phyloP scores from a whole-genome alignment of 371 early-diverging fungal genomes.

The Rhizopus stolonifer region DNA sequence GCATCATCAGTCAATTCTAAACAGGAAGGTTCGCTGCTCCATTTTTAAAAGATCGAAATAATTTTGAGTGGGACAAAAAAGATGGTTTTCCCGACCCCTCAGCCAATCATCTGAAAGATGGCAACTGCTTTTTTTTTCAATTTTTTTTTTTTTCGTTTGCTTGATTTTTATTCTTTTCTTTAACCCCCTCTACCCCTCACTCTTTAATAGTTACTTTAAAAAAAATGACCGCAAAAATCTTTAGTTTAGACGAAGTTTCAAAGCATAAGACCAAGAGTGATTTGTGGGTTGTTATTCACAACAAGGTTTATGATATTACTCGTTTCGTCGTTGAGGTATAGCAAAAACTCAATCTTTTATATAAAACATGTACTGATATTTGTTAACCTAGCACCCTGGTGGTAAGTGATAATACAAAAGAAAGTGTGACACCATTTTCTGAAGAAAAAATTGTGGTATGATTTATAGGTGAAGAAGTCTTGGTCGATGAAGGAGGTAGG shows the following conservation, averaged over 20 bases:
- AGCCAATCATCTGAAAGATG: neutral
- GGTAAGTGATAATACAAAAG: constrained; percentile 49
- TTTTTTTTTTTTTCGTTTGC: neutral
- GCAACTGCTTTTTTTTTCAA: neutral
- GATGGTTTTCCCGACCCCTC: neutral
- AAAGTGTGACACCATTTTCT: no score
- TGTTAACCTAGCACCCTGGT: constrained; percentile 43
- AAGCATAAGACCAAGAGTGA: constrained; percentile 56
- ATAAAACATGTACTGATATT: neutral
- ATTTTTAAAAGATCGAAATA: no score
- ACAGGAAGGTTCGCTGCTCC: no score
- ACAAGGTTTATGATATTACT: constrained; percentile 85
- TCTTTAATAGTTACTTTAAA: constrained; percentile 1
- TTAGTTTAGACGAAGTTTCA: constrained; percentile 57
- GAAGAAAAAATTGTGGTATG: neutral
- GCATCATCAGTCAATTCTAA: no score
- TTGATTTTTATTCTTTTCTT: neutral
- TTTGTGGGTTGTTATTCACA: constrained; percentile 74
- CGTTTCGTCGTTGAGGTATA: constrained; percentile 72
- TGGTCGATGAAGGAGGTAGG: constrained; percentile 58
- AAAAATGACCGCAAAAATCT: constrained; percentile 15
- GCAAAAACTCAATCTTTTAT: neutral
- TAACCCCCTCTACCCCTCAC: neutral
- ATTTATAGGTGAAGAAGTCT: constrained; percentile 58
- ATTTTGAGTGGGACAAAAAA: neutral